Percentiles rank a stretch among this genome's conserved stretches.
These are phyloP conservation scores for Colletotrichum tamarilloi DNA, from an alignment of 2,329 filamentous ascomycete genomes.

Conservation along the genomic window DNA sequence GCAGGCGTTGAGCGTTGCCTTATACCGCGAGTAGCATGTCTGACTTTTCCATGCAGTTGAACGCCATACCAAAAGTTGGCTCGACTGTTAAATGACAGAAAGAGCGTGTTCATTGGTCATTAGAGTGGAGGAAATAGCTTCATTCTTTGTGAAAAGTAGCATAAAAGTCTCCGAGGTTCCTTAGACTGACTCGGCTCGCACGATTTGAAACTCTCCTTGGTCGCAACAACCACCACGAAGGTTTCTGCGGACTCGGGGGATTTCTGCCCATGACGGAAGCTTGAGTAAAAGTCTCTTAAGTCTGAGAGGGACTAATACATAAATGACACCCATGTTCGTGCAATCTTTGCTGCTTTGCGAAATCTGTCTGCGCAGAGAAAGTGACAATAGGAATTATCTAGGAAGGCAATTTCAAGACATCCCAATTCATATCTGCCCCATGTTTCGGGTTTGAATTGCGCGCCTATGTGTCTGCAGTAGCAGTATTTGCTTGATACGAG, in stretches of 20 bases:
- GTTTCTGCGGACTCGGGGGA: background rate
- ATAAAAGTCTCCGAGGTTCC: background rate
- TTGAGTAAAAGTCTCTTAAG: background rate
- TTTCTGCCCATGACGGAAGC: background rate
- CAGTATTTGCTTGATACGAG: background rate
- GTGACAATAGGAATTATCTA: background rate
- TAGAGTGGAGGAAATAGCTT: background rate
- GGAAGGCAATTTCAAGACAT: background rate
- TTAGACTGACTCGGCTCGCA: background rate
- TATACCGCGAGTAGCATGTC: background rate
- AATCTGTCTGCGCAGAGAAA: background rate
- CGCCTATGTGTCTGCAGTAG: background rate
- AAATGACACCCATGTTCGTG: background rate
- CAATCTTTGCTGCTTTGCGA: background rate
- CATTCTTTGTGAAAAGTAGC: background rate
- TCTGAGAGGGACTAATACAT: background rate
- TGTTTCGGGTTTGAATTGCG: background rate
- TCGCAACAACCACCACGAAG: background rate
- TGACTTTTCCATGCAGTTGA: background rate
- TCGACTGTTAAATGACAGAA: background rate
- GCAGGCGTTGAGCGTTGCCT: too few relatives aligned
- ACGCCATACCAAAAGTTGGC: background rate
- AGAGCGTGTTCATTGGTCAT: background rate
- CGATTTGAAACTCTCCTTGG: background rate
- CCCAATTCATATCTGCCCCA: background rate